Evolutionary conservation across 1,284 basidiomycete genomes (phyloP), one percentile per base, ranked within the genome.

Genomic region (Grifola frondosa): DNA sequence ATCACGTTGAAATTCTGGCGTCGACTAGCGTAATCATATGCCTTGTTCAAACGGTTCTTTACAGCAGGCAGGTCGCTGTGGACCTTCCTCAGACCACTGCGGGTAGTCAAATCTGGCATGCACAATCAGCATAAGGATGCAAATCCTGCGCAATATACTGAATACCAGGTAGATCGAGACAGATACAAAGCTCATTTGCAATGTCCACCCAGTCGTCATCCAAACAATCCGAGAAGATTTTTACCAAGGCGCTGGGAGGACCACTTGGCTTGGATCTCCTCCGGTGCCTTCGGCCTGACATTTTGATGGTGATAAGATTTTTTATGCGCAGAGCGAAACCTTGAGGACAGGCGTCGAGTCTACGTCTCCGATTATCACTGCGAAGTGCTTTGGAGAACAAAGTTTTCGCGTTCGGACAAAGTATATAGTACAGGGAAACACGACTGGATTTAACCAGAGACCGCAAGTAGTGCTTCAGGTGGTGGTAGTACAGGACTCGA

Each of bases 11-110:
- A 65, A 50, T 74, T 70, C 0, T 4, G 48, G 28, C 47, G 73
- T 59, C 11, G 56, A 57, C 7, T 26, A 10, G 39, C 41, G 28
- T 44, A 22, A 2, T 64, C 52, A 50, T 72, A 78, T 3, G 69
- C 61, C 19, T 62, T 60, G 28, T 79, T 70, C 24, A 80, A 61
- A 15, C 64, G 66, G 5, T 50, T 47, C 44, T 70, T 73, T 28
- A 78, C 69, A 4, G 58, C 56, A 31, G 71, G 69, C 48, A 80
- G 76, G 46, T 74, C 70, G 16, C 63, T 60, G 55, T 80, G 75
- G 3, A 79, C 65, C 49, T 73, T 76, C 60, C 78, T 80, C 44
- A 81, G 57, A 4, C 77, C 77, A 52, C 66, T 69, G 29, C 73
- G 63, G 21, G 63, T 73, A 3, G 67, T 65, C 30, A 80, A 59